These are phyloP conservation scores for Debaryomyces hansenii DNA, from an alignment of 805 yeast species.

Conservation along the genomic window DNA sequence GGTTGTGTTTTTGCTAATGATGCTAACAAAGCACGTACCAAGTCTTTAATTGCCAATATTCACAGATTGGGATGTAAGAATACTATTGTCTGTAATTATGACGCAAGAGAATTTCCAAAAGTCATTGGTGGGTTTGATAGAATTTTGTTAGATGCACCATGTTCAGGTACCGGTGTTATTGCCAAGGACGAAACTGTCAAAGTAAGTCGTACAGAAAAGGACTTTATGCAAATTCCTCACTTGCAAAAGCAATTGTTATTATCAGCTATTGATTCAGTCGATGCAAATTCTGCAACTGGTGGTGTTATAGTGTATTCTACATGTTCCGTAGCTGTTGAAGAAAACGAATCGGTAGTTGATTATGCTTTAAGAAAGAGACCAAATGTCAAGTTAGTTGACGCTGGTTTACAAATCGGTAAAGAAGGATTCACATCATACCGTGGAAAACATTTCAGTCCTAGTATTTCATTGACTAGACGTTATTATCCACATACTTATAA, in stretches of 20 bases:
- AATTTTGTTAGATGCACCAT: constrained; percentile 94
- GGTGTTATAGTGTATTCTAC: constrained; percentile 96
- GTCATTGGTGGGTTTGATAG: constrained; percentile 98
- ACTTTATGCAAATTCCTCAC: constrained; percentile 94
- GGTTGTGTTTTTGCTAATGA: constrained; percentile 98
- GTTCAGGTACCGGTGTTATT: constrained; percentile 99
- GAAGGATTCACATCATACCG: constrained; percentile 92
- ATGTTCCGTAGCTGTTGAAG: constrained; percentile 97
- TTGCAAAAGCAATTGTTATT: constrained; percentile 89
- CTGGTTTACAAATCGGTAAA: constrained; percentile 91
- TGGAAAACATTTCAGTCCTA: constrained; percentile 86
- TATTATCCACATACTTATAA: constrained; percentile 98
- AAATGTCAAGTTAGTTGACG: constrained; percentile 89
- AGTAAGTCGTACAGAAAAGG: constrained; percentile 91
- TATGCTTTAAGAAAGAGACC: constrained; percentile 96
- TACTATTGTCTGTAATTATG: constrained; percentile 95
- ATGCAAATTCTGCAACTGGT: constrained; percentile 87
- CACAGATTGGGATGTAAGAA: constrained; percentile 96
- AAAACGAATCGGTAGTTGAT: constrained; percentile 98
- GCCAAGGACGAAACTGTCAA: constrained; percentile 96
- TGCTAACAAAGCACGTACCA: constrained; percentile 93
- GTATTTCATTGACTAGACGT: constrained; percentile 80
- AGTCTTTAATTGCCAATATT: constrained; percentile 93
- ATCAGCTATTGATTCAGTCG: constrained; percentile 96
- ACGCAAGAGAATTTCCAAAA: constrained; percentile 97